Conservation (phyloP, 768 basidiomycete genomes). For the Auriscalpium microsporum region DNA sequence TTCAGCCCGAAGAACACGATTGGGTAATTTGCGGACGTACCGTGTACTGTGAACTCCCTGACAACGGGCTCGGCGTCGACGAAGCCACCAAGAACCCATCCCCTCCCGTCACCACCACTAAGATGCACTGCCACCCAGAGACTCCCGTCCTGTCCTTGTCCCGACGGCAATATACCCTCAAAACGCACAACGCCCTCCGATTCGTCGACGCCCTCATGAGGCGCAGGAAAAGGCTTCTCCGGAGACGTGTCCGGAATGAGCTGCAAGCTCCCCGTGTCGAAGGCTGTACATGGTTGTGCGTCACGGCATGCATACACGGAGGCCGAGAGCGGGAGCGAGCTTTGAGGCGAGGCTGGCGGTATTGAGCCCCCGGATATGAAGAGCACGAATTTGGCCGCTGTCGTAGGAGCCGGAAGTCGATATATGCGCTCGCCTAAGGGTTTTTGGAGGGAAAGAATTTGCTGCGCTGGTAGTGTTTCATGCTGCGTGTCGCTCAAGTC, state of each 20-base stretch:
- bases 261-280: constrained; percentile 39
- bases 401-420: constrained; percentile 37
- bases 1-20: constrained; percentile 3
- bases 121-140: constrained; percentile 48
- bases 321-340: constrained; percentile 34
- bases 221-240: constrained; percentile 51
- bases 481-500: constrained; percentile 15
- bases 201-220: constrained; percentile 63
- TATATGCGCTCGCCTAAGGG: constrained; percentile 39
- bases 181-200: constrained; percentile 66
- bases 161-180: constrained; percentile 36
- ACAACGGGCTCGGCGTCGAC: constrained; percentile 25
- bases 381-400: constrained; percentile 34
- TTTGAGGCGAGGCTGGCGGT: constrained; percentile 40
- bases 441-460: constrained; percentile 34
- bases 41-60: constrained; percentile 28
- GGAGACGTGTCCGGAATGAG: constrained; percentile 55
- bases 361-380: constrained; percentile 57
- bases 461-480: constrained; percentile 29
- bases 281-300: constrained; percentile 8
- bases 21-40: constrained; percentile 31
- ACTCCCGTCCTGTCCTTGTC: constrained; percentile 9
- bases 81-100: constrained; percentile 59
- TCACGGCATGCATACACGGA: constrained; percentile 39
- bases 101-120: constrained; percentile 40